phyloP scores from a whole-genome alignment of 306 rosid species.

The Sechiopsis laciniata region DNA sequence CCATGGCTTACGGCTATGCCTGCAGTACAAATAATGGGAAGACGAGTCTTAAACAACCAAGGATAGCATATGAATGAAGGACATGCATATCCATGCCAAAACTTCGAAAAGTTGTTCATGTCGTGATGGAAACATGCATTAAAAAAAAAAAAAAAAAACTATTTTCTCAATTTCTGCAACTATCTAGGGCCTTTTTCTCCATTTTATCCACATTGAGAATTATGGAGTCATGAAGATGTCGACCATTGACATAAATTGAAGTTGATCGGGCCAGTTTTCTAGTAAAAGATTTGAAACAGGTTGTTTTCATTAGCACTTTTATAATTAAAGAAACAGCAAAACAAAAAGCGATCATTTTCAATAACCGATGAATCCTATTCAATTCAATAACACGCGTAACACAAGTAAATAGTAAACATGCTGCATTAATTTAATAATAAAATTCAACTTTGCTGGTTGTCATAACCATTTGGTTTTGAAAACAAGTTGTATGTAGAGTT shows the following conservation, averaged over 20 bases:
- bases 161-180: not conserved
- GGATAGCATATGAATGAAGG: not conserved
- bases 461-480: no score
- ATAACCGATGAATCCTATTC: not conserved
- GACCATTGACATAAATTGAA: not conserved
- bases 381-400: not conserved
- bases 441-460: not conserved
- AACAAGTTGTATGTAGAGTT: not conserved
- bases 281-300: not conserved
- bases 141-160: no score
- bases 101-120: not conserved
- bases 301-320: not conserved
- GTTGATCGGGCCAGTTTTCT: not conserved
- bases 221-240: constrained; percentile 7
- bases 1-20: constrained; percentile 99
- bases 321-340: not conserved
- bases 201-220: not conserved
- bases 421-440: not conserved
- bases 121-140: not conserved
- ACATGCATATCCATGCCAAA: not conserved
- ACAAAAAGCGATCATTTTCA: not conserved
- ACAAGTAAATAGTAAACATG: not conserved
- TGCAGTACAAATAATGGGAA: constrained; percentile 31
- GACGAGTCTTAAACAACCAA: not conserved
- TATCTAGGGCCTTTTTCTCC: not conserved